A percentile compares a stretch with the other conserved stretches of the same genome.
These are phyloP conservation scores for Staphylotrichum longicolle DNA, from an alignment of 495 filamentous ascomycete genomes.

Conservation along the genomic window DNA sequence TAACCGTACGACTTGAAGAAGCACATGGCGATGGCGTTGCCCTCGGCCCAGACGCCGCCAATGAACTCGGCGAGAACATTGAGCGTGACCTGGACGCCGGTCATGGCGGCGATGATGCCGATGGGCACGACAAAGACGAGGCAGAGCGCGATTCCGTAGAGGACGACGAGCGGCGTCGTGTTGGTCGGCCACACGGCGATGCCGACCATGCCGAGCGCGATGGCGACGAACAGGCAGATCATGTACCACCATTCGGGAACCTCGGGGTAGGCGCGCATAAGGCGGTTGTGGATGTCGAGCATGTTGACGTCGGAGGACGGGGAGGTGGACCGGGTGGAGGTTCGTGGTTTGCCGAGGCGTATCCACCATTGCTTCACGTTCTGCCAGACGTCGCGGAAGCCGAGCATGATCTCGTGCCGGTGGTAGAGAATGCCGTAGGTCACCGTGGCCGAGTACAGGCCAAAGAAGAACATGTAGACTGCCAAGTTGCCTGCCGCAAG, in stretches of 20 bases:
- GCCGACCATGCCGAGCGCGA: slow-evolving; percentile 38
- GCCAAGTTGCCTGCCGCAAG: slow-evolving; percentile 36
- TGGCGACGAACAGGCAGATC: slow-evolving; percentile 32
- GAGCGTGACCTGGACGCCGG: slow-evolving; percentile 42
- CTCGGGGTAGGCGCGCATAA: slow-evolving; percentile 42
- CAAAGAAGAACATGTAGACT: slow-evolving; percentile 44
- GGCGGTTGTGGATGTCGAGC: slow-evolving; percentile 39
- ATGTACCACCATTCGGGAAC: slow-evolving; percentile 48
- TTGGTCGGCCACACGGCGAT: slow-evolving; percentile 42
- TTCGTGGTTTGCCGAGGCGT: slow-evolving; percentile 8
- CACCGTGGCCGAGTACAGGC: slow-evolving; percentile 40
- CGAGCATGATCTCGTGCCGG: slow-evolving; percentile 40
- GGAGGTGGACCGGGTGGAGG: neutral
- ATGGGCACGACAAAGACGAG: slow-evolving; percentile 44
- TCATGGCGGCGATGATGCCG: slow-evolving; percentile 45
- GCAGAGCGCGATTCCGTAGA: slow-evolving; percentile 45
- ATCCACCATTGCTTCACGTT: slow-evolving; percentile 28
- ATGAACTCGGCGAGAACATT: slow-evolving; percentile 49
- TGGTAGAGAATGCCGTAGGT: slow-evolving; percentile 42
- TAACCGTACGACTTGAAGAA: slow-evolving; percentile 48
- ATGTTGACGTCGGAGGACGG: slow-evolving; percentile 27
- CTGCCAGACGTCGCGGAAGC: slow-evolving; percentile 32
- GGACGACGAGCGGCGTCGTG: slow-evolving; percentile 41
- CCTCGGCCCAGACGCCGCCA: slow-evolving; percentile 41
- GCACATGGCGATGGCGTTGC: slow-evolving; percentile 46